Percentiles rank a stretch among this genome's conserved stretches.
These are phyloP conservation scores for Stemphylium vesicarium DNA, from an alignment of 2,329 filamentous ascomycete genomes.

Conservation along the genomic window DNA sequence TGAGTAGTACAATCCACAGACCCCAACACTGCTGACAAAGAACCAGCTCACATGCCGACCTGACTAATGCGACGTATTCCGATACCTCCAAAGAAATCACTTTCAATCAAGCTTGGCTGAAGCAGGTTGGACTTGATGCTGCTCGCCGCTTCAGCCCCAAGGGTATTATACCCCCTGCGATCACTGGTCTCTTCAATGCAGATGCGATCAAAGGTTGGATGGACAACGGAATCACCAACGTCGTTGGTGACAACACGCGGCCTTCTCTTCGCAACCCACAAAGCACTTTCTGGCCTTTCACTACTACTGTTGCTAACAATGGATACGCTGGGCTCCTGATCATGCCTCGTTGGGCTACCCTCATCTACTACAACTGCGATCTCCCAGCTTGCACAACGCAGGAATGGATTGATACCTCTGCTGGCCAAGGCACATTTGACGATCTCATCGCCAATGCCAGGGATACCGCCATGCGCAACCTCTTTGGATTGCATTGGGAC, in stretches of 20 bases:
- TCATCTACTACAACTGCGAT: slow-evolving; percentile 71
- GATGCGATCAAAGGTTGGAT: slow-evolving; percentile 66
- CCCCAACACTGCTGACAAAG: slow-evolving; percentile 7
- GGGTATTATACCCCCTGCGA: slow-evolving; percentile 67
- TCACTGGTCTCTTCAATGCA: slow-evolving; percentile 69
- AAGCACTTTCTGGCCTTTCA: slow-evolving; percentile 63
- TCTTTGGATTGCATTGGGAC: slow-evolving; percentile 63
- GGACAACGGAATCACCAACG: slow-evolving; percentile 65
- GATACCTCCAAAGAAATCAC: slow-evolving; percentile 64
- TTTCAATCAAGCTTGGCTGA: slow-evolving; percentile 66
- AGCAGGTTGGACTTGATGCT: slow-evolving; percentile 58
- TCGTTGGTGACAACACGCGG: slow-evolving; percentile 69
- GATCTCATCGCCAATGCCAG: slow-evolving; percentile 60
- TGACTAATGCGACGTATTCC: slow-evolving; percentile 66
- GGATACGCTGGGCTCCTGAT: slow-evolving; percentile 64
- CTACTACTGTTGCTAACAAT: slow-evolving; percentile 58
- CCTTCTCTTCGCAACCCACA: slow-evolving; percentile 59
- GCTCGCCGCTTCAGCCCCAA: slow-evolving; percentile 58
- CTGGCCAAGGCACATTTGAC: slow-evolving; percentile 60
- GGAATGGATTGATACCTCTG: slow-evolving; percentile 67
- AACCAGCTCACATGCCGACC: slow-evolving; percentile 58
- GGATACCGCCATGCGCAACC: slow-evolving; percentile 61
- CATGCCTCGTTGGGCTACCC: slow-evolving; percentile 66
- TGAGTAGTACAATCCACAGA: slow-evolving; percentile 17
- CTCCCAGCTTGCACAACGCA: slow-evolving; percentile 61